Evolutionary conservation across 768 basidiomycete genomes (phyloP), one percentile per base, ranked within the genome.

Genomic region (Fibroporia radiculosa): DNA sequence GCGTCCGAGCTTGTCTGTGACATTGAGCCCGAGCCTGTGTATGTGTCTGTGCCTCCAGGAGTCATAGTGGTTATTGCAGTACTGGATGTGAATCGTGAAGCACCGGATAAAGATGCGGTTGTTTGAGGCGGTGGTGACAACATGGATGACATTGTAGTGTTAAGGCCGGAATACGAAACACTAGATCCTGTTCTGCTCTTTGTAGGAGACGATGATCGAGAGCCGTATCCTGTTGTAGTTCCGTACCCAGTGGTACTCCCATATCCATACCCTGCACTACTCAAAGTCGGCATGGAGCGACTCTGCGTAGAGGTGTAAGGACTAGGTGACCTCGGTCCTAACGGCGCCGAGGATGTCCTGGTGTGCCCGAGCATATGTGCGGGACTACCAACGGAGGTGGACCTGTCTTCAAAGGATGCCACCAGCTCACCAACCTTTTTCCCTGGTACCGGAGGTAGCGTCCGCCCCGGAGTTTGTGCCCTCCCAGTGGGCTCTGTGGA

Each of bases 391-490:
- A 40, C 43, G 31, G 52, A 28, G 69, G 68, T 24, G 61, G 73
- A 66, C 45, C 67, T 70, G 47, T 74, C 71, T 49, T 81, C 87
- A 48, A 88, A 90, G 23, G 82, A 77, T 0, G 86, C 84, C 29
- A 84, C 83, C 39, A 90, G 72, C 44, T 84, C 80, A 12, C 72
- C 82, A 0, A 84, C 71, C 13, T 82, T 60, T n/a, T 65, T 63
- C 22, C 49, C 69, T 1, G 77, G 76, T 33, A 52, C 47, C 40
- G 45, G 52, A 45, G 12, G 51, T 19, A 48, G 45, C 12, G 48
- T 50, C 5, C 58, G 52, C 5, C 50, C 51, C 14, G 54, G 47
- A 4, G 76, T 38, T 69, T 72, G 32, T 68, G 60, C 22, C 63
- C 64, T 40, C 70, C 73, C 11, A 8, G 61, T 65, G 2, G 80